Evolutionary conservation across 2,329 filamentous ascomycete species (phyloP), one percentile per base, ranked within the genome.

Genomic region (Bipolaris zeicola): DNA sequence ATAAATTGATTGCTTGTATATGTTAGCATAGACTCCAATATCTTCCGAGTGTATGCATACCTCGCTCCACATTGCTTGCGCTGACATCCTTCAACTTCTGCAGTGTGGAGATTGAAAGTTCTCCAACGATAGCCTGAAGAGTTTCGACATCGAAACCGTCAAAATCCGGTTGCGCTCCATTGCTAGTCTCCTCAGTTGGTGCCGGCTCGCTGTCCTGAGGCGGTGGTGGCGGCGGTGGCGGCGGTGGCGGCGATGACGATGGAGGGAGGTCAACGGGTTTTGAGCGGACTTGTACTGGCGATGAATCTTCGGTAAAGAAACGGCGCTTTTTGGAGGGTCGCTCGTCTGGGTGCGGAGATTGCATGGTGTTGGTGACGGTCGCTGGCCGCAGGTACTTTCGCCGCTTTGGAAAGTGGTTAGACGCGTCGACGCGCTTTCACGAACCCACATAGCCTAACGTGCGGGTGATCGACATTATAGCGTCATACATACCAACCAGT

Each of bases 311-410:
- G 14, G 81, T 78, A 63, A 89, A 88, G 75, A 88, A 88, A 26
- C 86, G 82, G 58, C 84, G 80, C 74, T 86, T 87, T 74, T 89
- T 89, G 22, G 75, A 72, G 4, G 86, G 86, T 18, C 83, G 77
- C 42, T 84, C 79, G 47, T 85, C 79, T 43, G 81, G 69, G 58
- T 79, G 76, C n/a, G 71, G 62, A 48, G 73, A 71, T 56, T 73
- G 74, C 75, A 78, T 74, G 45, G 61, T 63, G 62, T 60, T 46
- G 51, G 43, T 55, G 49, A 38, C 33, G 37, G 44, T 50, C 24
- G 41, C 16, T 36, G 37, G 44, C 39, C 24, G 41, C 22, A 28
- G 54, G 46, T 26, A 36, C 33, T 49, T 50, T 39, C 52, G 51
- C n/a, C 36, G 56, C 52, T 44, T 53, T 10, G 34, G 44, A 42